Evolutionary conservation across 306 rosid genomes (phyloP).

Genomic region (Vachellia collinsii): DNA sequence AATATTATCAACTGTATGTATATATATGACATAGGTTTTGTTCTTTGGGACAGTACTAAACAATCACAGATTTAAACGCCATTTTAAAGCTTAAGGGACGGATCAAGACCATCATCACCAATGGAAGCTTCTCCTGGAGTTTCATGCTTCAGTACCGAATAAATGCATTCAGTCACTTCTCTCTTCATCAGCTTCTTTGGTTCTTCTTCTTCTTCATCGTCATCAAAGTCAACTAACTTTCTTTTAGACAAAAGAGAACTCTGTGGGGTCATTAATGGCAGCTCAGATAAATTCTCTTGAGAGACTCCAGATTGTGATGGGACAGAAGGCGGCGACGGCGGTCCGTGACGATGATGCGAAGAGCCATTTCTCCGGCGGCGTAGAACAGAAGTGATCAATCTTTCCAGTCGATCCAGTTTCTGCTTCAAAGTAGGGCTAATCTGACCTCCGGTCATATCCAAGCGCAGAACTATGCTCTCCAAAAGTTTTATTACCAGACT

Average conservation of each 20-base stretch:
- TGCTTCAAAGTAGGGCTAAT: slow-evolving; percentile 14
- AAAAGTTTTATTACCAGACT: background rate
- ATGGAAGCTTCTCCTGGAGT: background rate
- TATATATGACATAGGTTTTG: background rate
- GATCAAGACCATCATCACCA: background rate
- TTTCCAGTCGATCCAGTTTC: slow-evolving; percentile 9
- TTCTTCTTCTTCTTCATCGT: background rate
- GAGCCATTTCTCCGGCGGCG: background rate
- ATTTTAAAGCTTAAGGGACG: background rate
- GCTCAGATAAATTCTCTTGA: slow-evolving; percentile 1
- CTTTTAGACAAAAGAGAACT: slow-evolving; percentile 8
- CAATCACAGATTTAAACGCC: background rate
- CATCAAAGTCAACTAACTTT: background rate
- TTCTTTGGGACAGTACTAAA: background rate
- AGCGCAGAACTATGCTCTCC: slow-evolving; percentile 12
- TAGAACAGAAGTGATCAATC: background rate
- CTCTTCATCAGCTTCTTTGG: background rate
- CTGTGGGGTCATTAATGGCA: slow-evolving; percentile 18
- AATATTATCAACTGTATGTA: background rate
- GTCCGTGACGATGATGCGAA: slow-evolving; percentile 3
- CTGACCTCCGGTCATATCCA: slow-evolving; percentile 32
- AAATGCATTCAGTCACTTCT: slow-evolving; percentile 18
- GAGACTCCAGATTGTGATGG: slow-evolving; percentile 25
- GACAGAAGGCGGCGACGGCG: slow-evolving; percentile 5
- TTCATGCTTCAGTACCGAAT: slow-evolving; percentile 3